phyloP scores from a whole-genome alignment of 495 filamentous ascomycete genomes.

The Xylaria palmicola region DNA sequence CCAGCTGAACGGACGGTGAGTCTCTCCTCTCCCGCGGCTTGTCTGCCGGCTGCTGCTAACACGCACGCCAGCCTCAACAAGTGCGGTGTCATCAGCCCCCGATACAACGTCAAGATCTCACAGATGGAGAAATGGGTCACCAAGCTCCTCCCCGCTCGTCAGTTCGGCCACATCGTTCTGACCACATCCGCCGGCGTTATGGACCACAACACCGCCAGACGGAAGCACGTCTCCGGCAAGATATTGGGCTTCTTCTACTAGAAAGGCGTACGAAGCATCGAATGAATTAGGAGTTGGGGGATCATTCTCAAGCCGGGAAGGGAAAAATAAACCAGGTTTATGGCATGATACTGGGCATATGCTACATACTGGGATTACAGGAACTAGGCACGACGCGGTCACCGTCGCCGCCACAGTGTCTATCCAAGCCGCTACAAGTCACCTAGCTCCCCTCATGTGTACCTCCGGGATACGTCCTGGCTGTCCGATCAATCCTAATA shows the following conservation, averaged over 20 bases:
- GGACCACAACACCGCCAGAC: constrained; percentile 87
- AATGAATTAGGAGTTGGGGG: constrained; percentile 24
- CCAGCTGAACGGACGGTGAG: constrained; percentile 62
- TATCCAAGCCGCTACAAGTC: background rate
- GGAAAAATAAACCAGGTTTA: constrained; percentile 2
- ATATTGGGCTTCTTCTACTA: constrained; percentile 83
- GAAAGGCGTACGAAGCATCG: constrained; percentile 24
- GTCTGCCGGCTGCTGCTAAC: background rate
- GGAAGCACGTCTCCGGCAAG: constrained; percentile 85
- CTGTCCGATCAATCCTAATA: constrained; percentile 8
- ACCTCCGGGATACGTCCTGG: constrained; percentile 3
- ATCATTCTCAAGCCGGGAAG: constrained; percentile 7
- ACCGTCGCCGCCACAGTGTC: background rate
- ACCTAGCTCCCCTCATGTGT: constrained; percentile 4
- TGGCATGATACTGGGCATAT: constrained; percentile 9
- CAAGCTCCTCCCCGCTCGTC: constrained; percentile 84
- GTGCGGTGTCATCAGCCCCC: constrained; percentile 83
- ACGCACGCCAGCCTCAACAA: constrained; percentile 66
- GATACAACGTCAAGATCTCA: constrained; percentile 84
- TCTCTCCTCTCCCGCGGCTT: background rate
- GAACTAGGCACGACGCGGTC: constrained; percentile 5
- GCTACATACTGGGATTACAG: constrained; percentile 2
- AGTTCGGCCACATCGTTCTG: constrained; percentile 87
- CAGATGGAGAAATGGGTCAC: constrained; percentile 89
- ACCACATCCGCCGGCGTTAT: constrained; percentile 89